phyloP scores from a whole-genome alignment of 306 rosid genomes.

The Styphnolobium japonicum region DNA sequence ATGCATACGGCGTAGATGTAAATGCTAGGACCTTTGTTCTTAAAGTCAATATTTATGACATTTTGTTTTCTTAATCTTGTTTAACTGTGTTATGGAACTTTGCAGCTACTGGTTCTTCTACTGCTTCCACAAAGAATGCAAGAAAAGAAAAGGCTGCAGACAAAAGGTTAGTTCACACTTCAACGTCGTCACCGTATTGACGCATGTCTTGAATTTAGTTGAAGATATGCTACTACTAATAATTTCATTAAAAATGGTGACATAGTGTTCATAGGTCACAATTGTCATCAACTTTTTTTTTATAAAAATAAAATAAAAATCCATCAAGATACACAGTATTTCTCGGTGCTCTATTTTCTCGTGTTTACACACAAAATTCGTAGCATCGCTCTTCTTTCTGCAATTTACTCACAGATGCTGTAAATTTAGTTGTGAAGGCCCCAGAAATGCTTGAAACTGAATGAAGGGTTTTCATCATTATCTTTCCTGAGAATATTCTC shows the following conservation, averaged over 20 bases:
- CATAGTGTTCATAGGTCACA: not conserved
- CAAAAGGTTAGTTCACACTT: conserved; percentile 51
- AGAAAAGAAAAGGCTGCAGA: conserved; percentile 41
- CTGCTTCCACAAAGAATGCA: conserved; percentile 30
- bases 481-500: no score
- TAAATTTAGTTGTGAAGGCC: no score
- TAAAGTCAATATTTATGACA: not conserved
- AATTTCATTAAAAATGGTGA: not conserved
- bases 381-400: no score
- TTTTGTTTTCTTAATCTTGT: not conserved
- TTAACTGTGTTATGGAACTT: not conserved
- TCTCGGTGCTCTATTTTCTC: no score
- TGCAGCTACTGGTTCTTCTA: conserved; percentile 56
- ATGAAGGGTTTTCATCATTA: no score
- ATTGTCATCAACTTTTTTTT: not conserved
- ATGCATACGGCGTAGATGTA: conserved; percentile 53
- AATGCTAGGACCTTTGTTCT: not conserved
- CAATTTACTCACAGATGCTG: no score
- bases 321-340: no score
- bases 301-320: no score
- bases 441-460: no score
- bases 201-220: no score
- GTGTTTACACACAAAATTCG: no score
- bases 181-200: not conserved
- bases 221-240: no score